These are phyloP conservation scores for Cymodocea nodosa DNA, from an alignment of 116 monocot species.

Conservation along the genomic window DNA sequence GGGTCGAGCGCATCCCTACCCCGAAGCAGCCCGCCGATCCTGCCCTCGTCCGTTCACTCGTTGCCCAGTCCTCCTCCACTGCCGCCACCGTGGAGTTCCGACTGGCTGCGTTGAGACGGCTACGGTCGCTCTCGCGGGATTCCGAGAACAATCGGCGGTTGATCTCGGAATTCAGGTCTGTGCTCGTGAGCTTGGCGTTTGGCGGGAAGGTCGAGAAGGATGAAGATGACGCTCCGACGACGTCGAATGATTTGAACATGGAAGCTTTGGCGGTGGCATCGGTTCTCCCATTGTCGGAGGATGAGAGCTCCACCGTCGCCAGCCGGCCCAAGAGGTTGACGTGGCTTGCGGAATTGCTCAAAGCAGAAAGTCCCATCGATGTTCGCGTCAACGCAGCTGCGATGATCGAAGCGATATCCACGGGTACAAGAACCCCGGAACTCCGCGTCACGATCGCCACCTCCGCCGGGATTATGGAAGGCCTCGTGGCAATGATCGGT, in stretches of 20 bases:
- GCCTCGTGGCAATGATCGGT: conserved; percentile 32
- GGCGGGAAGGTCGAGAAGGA: too few relatives aligned
- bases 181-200: too few relatives aligned
- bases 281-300: conserved; percentile 31
- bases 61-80: conserved; percentile 16
- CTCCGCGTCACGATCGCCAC: conserved; percentile 30
- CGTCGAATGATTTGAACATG: conserved; percentile 15
- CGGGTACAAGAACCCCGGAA: conserved; percentile 33
- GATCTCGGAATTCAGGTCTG: conserved; percentile 35
- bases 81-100: conserved; percentile 1
- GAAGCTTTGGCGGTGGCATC: conserved; percentile 56
- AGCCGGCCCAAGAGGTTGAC: conserved; percentile 25
- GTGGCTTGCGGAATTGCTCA: conserved; percentile 22
- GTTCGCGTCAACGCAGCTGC: conserved; percentile 45
- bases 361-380: conserved; percentile 16
- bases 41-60: conserved; percentile 39
- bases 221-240: conserved; percentile 24
- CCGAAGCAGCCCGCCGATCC: conserved; percentile 21
- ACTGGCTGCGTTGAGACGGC: conserved; percentile 16
- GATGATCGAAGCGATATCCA: conserved; percentile 46
- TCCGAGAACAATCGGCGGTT: conserved; percentile 44
- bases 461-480: conserved; percentile 34
- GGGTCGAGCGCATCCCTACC: conserved; percentile 55
- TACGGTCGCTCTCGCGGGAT: conserved; percentile 14
- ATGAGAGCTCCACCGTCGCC: conserved; percentile 37